Evolutionary conservation across 176 grass and related monocot species (phyloP), one percentile per base, ranked within the genome.

Genomic region (Musa acuminata): DNA sequence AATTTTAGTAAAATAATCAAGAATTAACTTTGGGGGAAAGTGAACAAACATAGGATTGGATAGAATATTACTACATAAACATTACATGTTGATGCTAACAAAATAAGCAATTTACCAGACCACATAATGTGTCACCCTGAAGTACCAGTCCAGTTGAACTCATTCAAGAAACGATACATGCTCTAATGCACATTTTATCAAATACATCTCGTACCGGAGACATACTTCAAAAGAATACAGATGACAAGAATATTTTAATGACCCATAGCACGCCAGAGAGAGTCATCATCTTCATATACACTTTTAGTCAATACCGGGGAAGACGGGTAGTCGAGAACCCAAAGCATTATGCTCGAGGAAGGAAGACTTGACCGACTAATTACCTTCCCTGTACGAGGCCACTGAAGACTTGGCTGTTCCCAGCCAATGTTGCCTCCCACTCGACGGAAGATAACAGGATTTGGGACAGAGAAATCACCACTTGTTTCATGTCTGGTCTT

Each of bases 371-470:
- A 76, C 55, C 62, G 35, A 72, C 43, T 50, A 19, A 62, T 99
- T 80, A 99, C 70, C 95, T 91, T 74, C 95, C 95, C 14, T 92
- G 90, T 13, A 99, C 95, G 67, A 99, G 95, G 26, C 95, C 95
- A 55, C 95, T 99, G 75, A 99, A 99, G 53, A 99, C 87, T 73
- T 99, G 95, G 81, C 91, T 89, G 64, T 94, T 99, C 77, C 95
- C 95, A 9, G 88, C 95, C 49, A 87, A 79, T 0, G 88, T 87
- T 1, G 95, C 84, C 65, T 99, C 95, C 95, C 95, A 99, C 78
- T 99, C 95, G 35, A 94, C 86, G 50, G 95, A 99, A 8, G 95
- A 99, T 10, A 99, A 82, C 49, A 99, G 84, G 80, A 99, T 91
- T 20, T 99, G 95, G 14, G 95, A 99, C 17, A 99, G 77, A 69